A percentile compares a stretch with the other conserved stretches of the same genome.
phyloP scores from a whole-genome alignment of 805 yeast genomes.

The Hanseniaspora guilliermondii region DNA sequence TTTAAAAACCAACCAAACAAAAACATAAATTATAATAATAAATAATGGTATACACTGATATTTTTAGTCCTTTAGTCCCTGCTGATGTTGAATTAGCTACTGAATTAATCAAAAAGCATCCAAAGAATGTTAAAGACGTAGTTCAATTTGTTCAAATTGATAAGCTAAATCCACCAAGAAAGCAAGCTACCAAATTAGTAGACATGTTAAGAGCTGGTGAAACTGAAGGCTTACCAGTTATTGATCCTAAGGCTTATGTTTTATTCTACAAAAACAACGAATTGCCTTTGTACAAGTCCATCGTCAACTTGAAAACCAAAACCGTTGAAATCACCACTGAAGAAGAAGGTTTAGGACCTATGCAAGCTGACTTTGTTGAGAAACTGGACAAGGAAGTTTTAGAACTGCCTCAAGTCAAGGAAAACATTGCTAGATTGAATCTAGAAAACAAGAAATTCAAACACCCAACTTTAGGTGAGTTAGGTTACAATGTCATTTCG shows the following conservation, averaged over 20 bases:
- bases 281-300: slow-evolving; percentile 52
- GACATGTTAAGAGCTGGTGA: slow-evolving; percentile 52
- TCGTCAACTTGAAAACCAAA: slow-evolving; percentile 51
- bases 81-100: slow-evolving; percentile 7
- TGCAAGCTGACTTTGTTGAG: slow-evolving; percentile 50
- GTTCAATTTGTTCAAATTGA: slow-evolving; percentile 59
- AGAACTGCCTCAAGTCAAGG: slow-evolving; percentile 45
- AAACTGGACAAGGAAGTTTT: slow-evolving; percentile 41
- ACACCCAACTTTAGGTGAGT: slow-evolving; percentile 19
- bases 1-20: background rate
- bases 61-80: slow-evolving; percentile 6
- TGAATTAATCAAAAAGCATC: slow-evolving; percentile 10
- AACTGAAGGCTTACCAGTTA: slow-evolving; percentile 34
- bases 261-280: slow-evolving; percentile 49
- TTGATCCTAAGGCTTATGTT: slow-evolving; percentile 56
- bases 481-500: slow-evolving; percentile 34
- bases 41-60: slow-evolving; percentile 9
- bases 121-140: slow-evolving; percentile 22
- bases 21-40: background rate
- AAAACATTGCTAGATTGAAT: slow-evolving; percentile 55
- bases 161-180: slow-evolving; percentile 67
- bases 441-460: slow-evolving; percentile 37
- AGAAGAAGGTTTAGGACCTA: slow-evolving; percentile 57
- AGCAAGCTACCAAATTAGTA: slow-evolving; percentile 51
- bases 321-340: slow-evolving; percentile 46